phyloP scores from a whole-genome alignment of 108 stramenopile species.

The Asterionellopsis glacialis region DNA sequence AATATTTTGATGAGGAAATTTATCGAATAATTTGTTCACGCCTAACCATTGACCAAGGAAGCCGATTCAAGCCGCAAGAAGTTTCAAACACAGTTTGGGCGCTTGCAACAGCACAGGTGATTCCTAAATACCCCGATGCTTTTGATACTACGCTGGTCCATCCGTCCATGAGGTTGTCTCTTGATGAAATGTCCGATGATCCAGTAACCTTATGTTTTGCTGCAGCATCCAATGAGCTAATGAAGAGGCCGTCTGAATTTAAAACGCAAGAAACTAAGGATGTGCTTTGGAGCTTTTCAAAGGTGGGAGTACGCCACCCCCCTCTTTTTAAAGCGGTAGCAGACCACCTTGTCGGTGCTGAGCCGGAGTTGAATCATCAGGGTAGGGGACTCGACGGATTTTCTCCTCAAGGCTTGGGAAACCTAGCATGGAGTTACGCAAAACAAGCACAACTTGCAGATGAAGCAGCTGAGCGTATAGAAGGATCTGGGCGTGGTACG shows the following conservation, averaged over 20 bases:
- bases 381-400: constrained; percentile 55
- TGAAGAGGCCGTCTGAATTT: constrained; percentile 68
- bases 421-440: constrained; percentile 57
- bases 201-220: constrained; percentile 55
- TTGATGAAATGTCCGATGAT: constrained; percentile 30
- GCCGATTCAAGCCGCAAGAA: constrained; percentile 70
- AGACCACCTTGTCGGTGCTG: constrained; percentile 52
- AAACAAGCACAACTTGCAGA: constrained; percentile 71
- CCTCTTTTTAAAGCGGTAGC: constrained; percentile 59
- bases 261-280: constrained; percentile 84
- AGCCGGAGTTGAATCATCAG: constrained; percentile 2
- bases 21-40: constrained; percentile 51
- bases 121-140: constrained; percentile 35
- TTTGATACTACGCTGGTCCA: constrained; percentile 74
- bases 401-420: constrained; percentile 69
- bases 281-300: constrained; percentile 71
- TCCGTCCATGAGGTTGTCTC: constrained; percentile 19
- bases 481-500: constrained; percentile 21
- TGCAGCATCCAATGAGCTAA: constrained; percentile 55
- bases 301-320: constrained; percentile 70
- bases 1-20: constrained; percentile 45
- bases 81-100: constrained; percentile 73
- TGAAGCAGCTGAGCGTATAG: constrained; percentile 38
- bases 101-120: constrained; percentile 63
- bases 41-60: constrained; percentile 32